Base-by-base conservation (phyloP, 2,329 filamentous ascomycete species). In the Colletotrichum neosansevieriae region DNA sequence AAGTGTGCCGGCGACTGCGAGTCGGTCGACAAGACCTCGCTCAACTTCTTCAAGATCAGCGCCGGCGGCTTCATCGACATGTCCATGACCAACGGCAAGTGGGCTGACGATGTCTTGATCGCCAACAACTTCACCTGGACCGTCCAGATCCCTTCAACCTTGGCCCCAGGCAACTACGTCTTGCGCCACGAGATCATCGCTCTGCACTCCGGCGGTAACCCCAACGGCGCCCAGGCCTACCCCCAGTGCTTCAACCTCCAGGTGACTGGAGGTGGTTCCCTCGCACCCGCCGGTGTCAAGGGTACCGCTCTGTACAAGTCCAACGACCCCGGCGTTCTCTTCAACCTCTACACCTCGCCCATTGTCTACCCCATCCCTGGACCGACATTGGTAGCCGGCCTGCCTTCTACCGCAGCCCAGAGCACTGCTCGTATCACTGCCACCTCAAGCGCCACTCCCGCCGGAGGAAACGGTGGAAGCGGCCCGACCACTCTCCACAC, bases 31-130 rank as follows among this genome's bases (percentile, higher is more conserved):
- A 85, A 87, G 78, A 77, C 76, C 3, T 74, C 76, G 11, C 81
- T 90, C 40, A 75, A 83, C 69, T 90, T 85, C 77, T 85, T 87
- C 81, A 91, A 91, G 83, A 86, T 91, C 67, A 83, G 83, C 38
- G 81, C 84, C 69, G 79, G 76, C 36, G 88, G 88, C 58, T 81
- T 88, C 47, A 77, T 84, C 64, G 79, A 81, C 60, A 83, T 79
- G 63, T 78, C 74, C 63, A 70, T 72, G 36, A 72, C 74, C 79
- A 72, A 84, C 0, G 85, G 85, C 40, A 79, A 76, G 50, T 91
- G 88, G 88, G 88, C 85, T 47, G 78, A 85, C n/a, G 86, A 89
- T 70, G 75, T 82, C 63, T 75, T 87, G 70, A 81, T 86, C 57
- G 73, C 75, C 50, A 84, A 85, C 76, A 81, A 81, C 71, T 76